Evolutionary conservation across 2,329 filamentous ascomycete genomes (phyloP), one percentile per base, ranked within the genome.

Genomic region (Aspergillus alliaceus): DNA sequence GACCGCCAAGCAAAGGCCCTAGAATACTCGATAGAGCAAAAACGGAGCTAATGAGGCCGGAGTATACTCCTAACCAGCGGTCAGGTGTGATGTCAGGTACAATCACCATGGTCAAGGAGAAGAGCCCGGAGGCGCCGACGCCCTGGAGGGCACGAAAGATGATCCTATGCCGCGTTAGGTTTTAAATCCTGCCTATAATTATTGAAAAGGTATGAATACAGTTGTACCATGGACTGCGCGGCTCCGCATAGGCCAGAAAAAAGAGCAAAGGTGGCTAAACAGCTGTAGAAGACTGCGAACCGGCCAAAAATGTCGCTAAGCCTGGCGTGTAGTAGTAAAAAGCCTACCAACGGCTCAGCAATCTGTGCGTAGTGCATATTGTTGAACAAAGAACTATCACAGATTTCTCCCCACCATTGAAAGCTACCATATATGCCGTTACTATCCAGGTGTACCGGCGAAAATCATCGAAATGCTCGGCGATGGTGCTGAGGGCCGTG

Each of bases 141-240:
- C 57, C 57, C 40, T 59, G 57, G 20, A 59, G 47, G 2, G 54
- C 58, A 27, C 60, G 58, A 29, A 58, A 62, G 6, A 61, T 40
- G 48, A 63, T 63, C 32, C 53, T 58, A 51, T 18, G 35, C 25
- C 29, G 34, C 47, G 48, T 25, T 37, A 22, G 49, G 20, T n/a
- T n/a, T n/a, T n/a, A n/a, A n/a, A n/a, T n/a, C n/a, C n/a, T n/a
- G n/a, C n/a, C n/a, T n/a, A n/a, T n/a, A n/a, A n/a, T n/a, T n/a
- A n/a, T n/a, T n/a, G n/a, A n/a, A 1, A 9, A 12, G 32, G 32
- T 35, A 35, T 35, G 7, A n/a, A 4, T 35, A 35, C 32, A 35
- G 24, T n/a, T 27, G n/a, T 27, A 24, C 34, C 20, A 35, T 24
- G 8, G 32, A 35, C 32, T 35, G 32, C 14, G 32, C 32, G 8